A percentile compares a stretch with the other conserved stretches of the same genome.
Evolutionary conservation across 805 yeast genomes (phyloP).

Genomic region (Sungouiozyma intestinalis): DNA sequence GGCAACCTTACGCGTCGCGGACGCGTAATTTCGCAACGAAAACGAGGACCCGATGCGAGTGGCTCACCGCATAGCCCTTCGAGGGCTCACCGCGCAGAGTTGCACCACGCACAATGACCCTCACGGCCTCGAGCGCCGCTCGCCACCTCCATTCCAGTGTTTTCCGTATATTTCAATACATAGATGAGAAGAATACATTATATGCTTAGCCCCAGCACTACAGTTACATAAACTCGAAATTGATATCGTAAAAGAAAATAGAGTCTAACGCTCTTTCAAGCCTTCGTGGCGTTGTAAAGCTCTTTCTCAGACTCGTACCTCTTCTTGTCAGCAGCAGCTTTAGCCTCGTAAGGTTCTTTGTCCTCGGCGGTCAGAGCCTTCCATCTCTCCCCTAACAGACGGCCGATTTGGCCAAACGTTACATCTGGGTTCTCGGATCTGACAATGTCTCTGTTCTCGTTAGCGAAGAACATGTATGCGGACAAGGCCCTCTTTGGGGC

Average conservation of each 20-base stretch:
- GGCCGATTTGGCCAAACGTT: slow-evolving; percentile 91
- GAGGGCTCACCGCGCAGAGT: no score
- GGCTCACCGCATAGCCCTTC: no score
- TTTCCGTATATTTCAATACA: no score
- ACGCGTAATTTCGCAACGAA: no score
- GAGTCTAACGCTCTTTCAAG: slow-evolving; percentile 2
- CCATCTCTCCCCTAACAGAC: slow-evolving; percentile 93
- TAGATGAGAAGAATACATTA: neutral
- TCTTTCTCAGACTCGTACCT: slow-evolving; percentile 96
- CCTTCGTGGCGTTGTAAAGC: slow-evolving; percentile 48
- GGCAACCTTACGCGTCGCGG: no score
- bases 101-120: no score
- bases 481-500: slow-evolving; percentile 98
- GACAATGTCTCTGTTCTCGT: slow-evolving; percentile 92
- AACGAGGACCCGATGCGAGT: no score
- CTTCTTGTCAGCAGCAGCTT: slow-evolving; percentile 94
- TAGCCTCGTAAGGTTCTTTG: slow-evolving; percentile 81
- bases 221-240: neutral
- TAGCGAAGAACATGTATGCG: slow-evolving; percentile 98
- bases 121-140: no score
- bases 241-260: neutral
- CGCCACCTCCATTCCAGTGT: no score
- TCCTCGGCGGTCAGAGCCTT: slow-evolving; percentile 76
- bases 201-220: neutral
- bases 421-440: slow-evolving; percentile 96